Evolutionary conservation across 148 eudicot genomes (phyloP), one percentile per base, ranked within the genome.

Genomic region (Amaranthus hypochondriacus): DNA sequence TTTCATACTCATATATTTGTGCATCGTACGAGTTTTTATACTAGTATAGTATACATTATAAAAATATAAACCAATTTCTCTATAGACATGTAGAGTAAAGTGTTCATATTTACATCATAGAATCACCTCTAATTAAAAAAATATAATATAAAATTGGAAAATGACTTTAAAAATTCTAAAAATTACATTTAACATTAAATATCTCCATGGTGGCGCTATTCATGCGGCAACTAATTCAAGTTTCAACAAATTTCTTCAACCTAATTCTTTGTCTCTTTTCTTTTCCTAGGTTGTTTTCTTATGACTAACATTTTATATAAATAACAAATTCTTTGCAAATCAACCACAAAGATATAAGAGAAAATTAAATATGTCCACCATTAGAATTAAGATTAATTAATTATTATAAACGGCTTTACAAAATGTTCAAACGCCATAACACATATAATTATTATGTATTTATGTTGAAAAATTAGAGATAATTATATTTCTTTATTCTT

Each of bases 231-330:
- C 59, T 8, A 21, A 39, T 54, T 18, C 54, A 74, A 66, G 63
- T 74, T 44, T 74, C 48, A 57, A 56, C 39, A 9, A 66, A 74
- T 4, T 18, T 8, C 9, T 46, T 13, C 47, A 74, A 68, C 71
- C 77, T 57, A 63, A 59, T 42, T 57, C 70, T 49, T 75, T 75
- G 65, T 50, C 15, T 49, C 49, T 56, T 75, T 56, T 56, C 18
- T 48, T 46, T 52, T 75, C 72, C 65, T 75, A 75, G 66, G 72
- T 48, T 75, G 62, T n/a, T 10, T 47, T 18, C 56, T 21, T 15
- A 0, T n/a, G 4, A 66, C 44, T 66, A 59, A 56, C 14, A 56
- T 66, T 47, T 66, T 42, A 21, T 42, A 21, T 21, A 46, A 52
- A 42, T 9, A 10, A 62, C 18, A 46, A 53, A 28, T 28, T 5